Base-by-base conservation (phyloP, 2,329 filamentous ascomycete genomes). In the Sarocladiaceae sp. region DNA sequence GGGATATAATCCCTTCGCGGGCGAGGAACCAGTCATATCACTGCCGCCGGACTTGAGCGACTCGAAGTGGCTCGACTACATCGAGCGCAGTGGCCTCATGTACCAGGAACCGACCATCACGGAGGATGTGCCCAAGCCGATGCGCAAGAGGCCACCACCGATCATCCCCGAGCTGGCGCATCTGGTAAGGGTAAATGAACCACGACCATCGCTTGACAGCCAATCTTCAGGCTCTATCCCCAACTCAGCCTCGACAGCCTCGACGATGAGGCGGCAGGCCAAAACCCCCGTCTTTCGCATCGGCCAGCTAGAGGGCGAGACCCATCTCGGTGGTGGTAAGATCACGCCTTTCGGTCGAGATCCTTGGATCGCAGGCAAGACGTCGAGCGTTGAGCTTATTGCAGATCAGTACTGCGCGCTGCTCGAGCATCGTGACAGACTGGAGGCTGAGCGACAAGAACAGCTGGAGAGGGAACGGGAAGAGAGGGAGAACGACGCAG, bases 241-340 rank as follows among this genome's bases (percentile, higher is more conserved):
- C 13, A 54, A 54, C 18, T 57, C 56, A 4, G 52, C 53, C 15
- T 57, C 55, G 13, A 58, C 58, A 12, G 50, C 48, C 47, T 62
- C 60, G 12, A 59, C 58, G 25, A 65, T 64, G 52, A 67, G 71
- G 52, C 67, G 69, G 33, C 71, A 37, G 23, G 39, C 73, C 23
- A 76, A 76, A 60, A 76, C 74, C 3, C 73, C 74, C 1, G 70
- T 76, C n/a, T 66, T 66, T 36, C 64, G 66, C 12, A 72, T 77
- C 54, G 72, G 72, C 17, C 72, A 76, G 58, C 64, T 75, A 2
- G 74, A 76, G 53, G 63, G 51, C 26, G 50, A 59, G 12, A 29
- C 4, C 26, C 25, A 5, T 13, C 8, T 4, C 7, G 10, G 18
- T 4, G 10, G 44, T 11, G 3, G 26, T 3, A 13, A 17, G 44